Percentiles rank a stretch among this genome's conserved stretches.
phyloP scores from a whole-genome alignment of 2,329 filamentous ascomycete species.

The Ascosphaera aggregata region DNA sequence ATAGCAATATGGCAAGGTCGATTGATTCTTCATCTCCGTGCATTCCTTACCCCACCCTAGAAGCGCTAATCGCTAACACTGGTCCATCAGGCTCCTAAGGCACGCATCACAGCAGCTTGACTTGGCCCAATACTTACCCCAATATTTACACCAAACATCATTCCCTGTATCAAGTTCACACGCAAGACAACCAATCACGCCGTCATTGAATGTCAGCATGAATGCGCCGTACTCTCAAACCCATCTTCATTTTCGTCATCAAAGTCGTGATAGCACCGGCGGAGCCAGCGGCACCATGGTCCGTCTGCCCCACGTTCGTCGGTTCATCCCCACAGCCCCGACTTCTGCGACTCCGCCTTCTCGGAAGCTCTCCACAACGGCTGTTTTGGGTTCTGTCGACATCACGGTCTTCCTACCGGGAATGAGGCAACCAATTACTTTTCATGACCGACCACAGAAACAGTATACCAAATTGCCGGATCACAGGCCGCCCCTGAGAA shows the following conservation, averaged over 20 bases:
- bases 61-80: neutral
- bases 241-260: neutral
- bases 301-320: constrained; percentile 11
- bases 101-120: neutral
- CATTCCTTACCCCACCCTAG: neutral
- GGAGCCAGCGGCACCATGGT: constrained; percentile 8
- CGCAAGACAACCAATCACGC: constrained; percentile 66
- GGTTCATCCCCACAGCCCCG: constrained; percentile 19
- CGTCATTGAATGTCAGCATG: constrained; percentile 60
- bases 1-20: constrained; percentile 22
- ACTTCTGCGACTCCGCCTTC: constrained; percentile 41
- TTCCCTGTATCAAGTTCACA: constrained; percentile 25
- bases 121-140: neutral
- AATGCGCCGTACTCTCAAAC: neutral
- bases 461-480: constrained; percentile 88
- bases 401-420: constrained; percentile 60
- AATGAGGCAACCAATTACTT: constrained; percentile 46
- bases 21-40: constrained; percentile 4
- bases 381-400: constrained; percentile 61
- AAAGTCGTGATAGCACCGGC: neutral
- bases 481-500: constrained; percentile 75
- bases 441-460: constrained; percentile 57
- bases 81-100: neutral
- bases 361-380: constrained; percentile 59
- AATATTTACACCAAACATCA: constrained; percentile 13